Evolutionary conservation across 192 early-diverging fungal species (phyloP).

Genomic region (Dissophora ornata): DNA sequence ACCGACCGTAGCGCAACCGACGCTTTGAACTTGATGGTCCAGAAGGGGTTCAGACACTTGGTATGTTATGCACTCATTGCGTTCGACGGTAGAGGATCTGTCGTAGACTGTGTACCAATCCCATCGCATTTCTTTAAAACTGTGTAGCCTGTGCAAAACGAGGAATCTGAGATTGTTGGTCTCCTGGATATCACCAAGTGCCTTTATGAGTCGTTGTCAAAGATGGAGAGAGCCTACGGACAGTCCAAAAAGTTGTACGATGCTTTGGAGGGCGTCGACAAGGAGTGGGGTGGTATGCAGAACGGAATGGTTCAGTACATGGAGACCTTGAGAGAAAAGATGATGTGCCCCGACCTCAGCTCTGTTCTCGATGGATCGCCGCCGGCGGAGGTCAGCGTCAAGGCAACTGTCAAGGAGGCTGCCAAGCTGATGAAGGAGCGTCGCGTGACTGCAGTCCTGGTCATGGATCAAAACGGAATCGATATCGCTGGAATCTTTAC

Average conservation of each 20-base stretch:
- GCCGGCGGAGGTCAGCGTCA: slow-evolving; percentile 71
- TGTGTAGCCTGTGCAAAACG: slow-evolving; percentile 79
- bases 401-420: slow-evolving; percentile 76
- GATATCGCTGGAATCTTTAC: slow-evolving; percentile 93
- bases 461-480: slow-evolving; percentile 71
- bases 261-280: slow-evolving; percentile 83
- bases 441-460: slow-evolving; percentile 80
- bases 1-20: slow-evolving; percentile 82
- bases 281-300: slow-evolving; percentile 79
- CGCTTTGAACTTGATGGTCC: slow-evolving; percentile 86
- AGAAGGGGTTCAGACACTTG: slow-evolving; percentile 85
- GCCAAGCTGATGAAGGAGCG: slow-evolving; percentile 79
- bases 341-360: slow-evolving; percentile 91
- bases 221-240: slow-evolving; percentile 86
- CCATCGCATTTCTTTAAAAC: too few relatives aligned
- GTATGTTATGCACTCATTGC: too few relatives aligned
- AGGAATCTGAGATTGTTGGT: slow-evolving; percentile 87
- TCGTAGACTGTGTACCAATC: too few relatives aligned
- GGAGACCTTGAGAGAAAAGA: slow-evolving; percentile 80
- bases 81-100: too few relatives aligned
- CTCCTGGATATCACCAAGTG: slow-evolving; percentile 88
- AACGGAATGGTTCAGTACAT: slow-evolving; percentile 78
- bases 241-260: slow-evolving; percentile 85
- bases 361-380: slow-evolving; percentile 79
- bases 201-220: slow-evolving; percentile 86